A percentile compares a stretch with the other conserved stretches of the same genome.
Conservation (phyloP, 225 moss, liverwort and hornwort genomes). For the Pseudisothecium myosuroides region DNA sequence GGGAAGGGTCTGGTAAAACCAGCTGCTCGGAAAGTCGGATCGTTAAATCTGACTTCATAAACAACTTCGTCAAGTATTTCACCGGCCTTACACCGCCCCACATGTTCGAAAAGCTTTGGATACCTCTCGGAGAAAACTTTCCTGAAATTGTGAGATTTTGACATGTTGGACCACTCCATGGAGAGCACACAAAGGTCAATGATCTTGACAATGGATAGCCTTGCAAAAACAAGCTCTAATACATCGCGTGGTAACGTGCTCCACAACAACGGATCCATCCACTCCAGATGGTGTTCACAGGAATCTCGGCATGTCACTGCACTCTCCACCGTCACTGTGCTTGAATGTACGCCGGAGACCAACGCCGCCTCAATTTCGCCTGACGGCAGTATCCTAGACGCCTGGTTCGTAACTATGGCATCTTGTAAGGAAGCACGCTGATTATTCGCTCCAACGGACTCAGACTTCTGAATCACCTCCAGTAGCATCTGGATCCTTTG, state of each 20-base stretch:
- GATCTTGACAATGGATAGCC: not conserved
- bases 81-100: not conserved
- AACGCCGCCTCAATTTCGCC: not conserved
- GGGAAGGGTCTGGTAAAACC: not conserved
- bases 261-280: not conserved
- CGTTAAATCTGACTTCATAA: not conserved
- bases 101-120: not conserved
- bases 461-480: not conserved
- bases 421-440: not conserved
- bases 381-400: not conserved
- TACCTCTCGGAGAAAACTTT: not conserved
- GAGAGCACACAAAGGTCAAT: not conserved
- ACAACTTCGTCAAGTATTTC: not conserved
- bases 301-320: not conserved
- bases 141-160: not conserved
- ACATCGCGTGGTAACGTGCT: not conserved
- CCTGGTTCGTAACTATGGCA: not conserved
- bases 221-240: not conserved
- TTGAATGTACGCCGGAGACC: not conserved
- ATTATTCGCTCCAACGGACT: not conserved
- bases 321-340: not conserved
- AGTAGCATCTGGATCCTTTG: not conserved
- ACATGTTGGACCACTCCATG: not conserved
- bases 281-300: not conserved
- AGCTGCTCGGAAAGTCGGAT: not conserved